These are phyloP conservation scores for Aphanoascus verrucosus DNA, from an alignment of 2,329 filamentous ascomycete species.

Conservation along the genomic window DNA sequence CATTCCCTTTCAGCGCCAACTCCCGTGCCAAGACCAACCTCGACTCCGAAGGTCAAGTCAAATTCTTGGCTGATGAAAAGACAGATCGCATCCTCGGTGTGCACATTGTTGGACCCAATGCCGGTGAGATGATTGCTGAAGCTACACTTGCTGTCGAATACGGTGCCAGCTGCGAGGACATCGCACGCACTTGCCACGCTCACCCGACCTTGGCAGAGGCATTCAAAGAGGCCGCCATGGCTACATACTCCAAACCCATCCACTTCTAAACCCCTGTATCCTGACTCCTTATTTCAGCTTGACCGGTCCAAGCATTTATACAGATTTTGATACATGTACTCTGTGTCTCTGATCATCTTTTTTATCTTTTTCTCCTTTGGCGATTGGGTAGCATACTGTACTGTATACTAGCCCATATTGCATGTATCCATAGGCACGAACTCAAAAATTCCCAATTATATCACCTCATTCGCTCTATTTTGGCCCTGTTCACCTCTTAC, in stretches of 20 bases:
- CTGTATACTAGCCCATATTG: conserved; percentile 9
- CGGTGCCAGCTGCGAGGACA: conserved; percentile 87
- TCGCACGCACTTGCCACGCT: conserved; percentile 88
- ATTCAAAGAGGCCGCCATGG: conserved; percentile 99
- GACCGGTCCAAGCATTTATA: neutral
- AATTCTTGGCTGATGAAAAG: conserved; percentile 92
- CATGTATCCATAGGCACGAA: conserved; percentile 9
- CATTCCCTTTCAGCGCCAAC: conserved; percentile 97
- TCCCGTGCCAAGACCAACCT: conserved; percentile 97
- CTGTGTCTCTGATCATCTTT: neutral
- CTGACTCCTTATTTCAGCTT: neutral
- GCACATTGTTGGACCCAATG: conserved; percentile 92
- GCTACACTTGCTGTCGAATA: conserved; percentile 92
- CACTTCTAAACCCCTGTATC: conserved; percentile 56
- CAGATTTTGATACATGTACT: conserved; percentile 1
- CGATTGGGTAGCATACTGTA: conserved; percentile 10
- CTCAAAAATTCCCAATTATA: conserved; percentile 4
- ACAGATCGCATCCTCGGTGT: conserved; percentile 91
- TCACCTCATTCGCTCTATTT: neutral
- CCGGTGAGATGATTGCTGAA: conserved; percentile 99
- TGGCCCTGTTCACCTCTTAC: neutral
- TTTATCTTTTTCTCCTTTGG: conserved; percentile 2
- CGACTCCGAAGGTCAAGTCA: conserved; percentile 90
- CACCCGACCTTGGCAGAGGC: conserved; percentile 94
- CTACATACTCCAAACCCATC: conserved; percentile 87